Conservation (phyloP, 2,329 filamentous ascomycete species). For the Alternaria triticimaculans region DNA sequence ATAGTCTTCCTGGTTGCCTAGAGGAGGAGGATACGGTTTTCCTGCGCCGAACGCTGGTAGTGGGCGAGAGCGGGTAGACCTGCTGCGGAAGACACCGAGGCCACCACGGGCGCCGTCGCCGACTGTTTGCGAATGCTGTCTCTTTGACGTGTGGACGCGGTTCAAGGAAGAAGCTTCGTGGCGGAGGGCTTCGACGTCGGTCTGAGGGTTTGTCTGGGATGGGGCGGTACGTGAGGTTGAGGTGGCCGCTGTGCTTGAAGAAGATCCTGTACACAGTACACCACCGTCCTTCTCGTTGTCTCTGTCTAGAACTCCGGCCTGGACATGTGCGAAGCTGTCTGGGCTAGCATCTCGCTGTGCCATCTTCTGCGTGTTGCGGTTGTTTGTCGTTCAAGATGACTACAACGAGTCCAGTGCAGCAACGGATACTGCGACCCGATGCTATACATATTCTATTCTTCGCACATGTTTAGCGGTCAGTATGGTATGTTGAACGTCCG, state of each 20-base stretch:
- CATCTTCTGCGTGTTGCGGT: slow-evolving; percentile 58
- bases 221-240: slow-evolving; percentile 60
- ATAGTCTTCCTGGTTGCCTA: slow-evolving; percentile 73
- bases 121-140: slow-evolving; percentile 76
- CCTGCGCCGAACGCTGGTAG: slow-evolving; percentile 74
- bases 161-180: slow-evolving; percentile 72
- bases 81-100: slow-evolving; percentile 47
- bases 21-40: slow-evolving; percentile 74
- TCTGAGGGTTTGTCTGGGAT: slow-evolving; percentile 70
- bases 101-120: slow-evolving; percentile 54
- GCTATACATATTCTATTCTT: neutral
- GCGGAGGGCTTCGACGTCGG: slow-evolving; percentile 59
- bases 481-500: neutral
- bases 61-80: slow-evolving; percentile 60
- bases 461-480: neutral
- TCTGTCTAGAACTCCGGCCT: slow-evolving; percentile 48
- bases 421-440: neutral
- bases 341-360: slow-evolving; percentile 64
- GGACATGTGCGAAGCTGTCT: slow-evolving; percentile 37
- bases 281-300: slow-evolving; percentile 51
- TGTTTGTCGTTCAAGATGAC: slow-evolving; percentile 58
- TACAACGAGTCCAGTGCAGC: slow-evolving; percentile 3
- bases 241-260: slow-evolving; percentile 23
- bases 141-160: slow-evolving; percentile 73
- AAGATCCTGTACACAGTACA: slow-evolving; percentile 65